Conservation (phyloP, 1,139 yeast species). For the Suzukiozyma palmioleophila region DNA sequence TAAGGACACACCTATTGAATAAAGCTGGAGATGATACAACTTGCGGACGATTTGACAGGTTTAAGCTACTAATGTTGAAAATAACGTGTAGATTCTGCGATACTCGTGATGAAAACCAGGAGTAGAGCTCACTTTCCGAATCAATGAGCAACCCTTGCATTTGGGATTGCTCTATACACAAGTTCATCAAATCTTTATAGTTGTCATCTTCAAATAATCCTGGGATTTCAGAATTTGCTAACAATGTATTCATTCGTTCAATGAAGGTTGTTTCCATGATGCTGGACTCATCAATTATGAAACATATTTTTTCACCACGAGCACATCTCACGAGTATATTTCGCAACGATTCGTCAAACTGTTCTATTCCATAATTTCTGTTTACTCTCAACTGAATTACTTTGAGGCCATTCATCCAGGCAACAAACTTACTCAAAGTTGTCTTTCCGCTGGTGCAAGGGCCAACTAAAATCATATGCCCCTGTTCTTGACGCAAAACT, state of each 20-base stretch:
- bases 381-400: conserved; percentile 58
- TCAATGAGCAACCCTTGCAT: conserved; percentile 62
- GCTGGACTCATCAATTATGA: conserved; percentile 77
- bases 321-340: conserved; percentile 44
- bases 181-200: conserved; percentile 44
- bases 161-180: conserved; percentile 58
- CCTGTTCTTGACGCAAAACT: conserved; percentile 80
- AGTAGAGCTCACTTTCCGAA: conserved; percentile 65
- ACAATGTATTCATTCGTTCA: conserved; percentile 85
- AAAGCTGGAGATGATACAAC: conserved; percentile 83
- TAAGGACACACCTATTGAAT: conserved; percentile 83
- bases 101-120: conserved; percentile 71
- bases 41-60: conserved; percentile 26
- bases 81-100: conserved; percentile 76
- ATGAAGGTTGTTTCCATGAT: conserved; percentile 74
- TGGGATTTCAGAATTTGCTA: conserved; percentile 91
- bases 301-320: conserved; percentile 61
- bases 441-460: conserved; percentile 81
- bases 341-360: conserved; percentile 67
- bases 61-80: conserved; percentile 66
- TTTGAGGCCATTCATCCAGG: conserved; percentile 85
- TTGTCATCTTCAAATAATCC: conserved; percentile 86
- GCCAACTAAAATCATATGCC: conserved; percentile 88
- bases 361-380: conserved; percentile 49
- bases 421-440: conserved; percentile 72